Conservation (phyloP, 1,284 basidiomycete genomes). For the Irpex rosettiformis region DNA sequence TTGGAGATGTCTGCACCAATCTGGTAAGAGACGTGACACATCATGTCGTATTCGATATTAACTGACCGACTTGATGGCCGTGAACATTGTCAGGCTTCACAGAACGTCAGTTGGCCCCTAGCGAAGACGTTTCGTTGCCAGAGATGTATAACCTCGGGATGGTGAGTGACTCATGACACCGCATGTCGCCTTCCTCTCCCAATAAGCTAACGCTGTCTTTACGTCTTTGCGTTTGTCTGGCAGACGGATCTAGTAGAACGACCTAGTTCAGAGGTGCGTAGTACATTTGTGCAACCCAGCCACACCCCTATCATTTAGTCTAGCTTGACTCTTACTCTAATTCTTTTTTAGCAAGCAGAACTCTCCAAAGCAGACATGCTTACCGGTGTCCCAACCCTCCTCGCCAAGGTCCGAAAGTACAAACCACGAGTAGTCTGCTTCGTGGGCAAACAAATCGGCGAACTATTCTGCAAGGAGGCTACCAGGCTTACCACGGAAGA, state of each 20-base stretch:
- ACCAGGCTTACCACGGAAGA: neutral
- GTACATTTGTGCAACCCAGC: no score
- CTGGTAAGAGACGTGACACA: slow-evolving; percentile 32
- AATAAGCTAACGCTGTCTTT: no score
- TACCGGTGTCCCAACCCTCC: slow-evolving; percentile 34
- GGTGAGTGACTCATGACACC: slow-evolving; percentile 21
- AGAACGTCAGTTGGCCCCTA: slow-evolving; percentile 18
- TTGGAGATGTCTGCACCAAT: slow-evolving; percentile 55
- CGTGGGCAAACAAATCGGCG: slow-evolving; percentile 70
- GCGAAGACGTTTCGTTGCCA: slow-evolving; percentile 25
- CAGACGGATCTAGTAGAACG: slow-evolving; percentile 29
- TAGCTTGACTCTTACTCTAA: neutral
- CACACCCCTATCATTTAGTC: no score
- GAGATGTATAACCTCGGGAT: slow-evolving; percentile 24
- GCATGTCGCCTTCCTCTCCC: no score
- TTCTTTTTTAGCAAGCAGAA: slow-evolving; percentile 22
- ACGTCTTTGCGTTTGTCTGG: no score
- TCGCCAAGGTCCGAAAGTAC: slow-evolving; percentile 51
- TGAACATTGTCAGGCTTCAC: slow-evolving; percentile 18
- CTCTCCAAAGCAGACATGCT: slow-evolving; percentile 22
- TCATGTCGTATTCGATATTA: neutral
- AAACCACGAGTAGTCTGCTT: slow-evolving; percentile 66
- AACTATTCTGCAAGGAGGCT: slow-evolving; percentile 23
- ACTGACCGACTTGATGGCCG: neutral
- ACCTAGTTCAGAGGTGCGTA: slow-evolving; percentile 26